A percentile compares a stretch with the other conserved stretches of the same genome.
Evolutionary conservation across 1,284 basidiomycete genomes (phyloP).

Genomic region (Microbotryum violaceum): DNA sequence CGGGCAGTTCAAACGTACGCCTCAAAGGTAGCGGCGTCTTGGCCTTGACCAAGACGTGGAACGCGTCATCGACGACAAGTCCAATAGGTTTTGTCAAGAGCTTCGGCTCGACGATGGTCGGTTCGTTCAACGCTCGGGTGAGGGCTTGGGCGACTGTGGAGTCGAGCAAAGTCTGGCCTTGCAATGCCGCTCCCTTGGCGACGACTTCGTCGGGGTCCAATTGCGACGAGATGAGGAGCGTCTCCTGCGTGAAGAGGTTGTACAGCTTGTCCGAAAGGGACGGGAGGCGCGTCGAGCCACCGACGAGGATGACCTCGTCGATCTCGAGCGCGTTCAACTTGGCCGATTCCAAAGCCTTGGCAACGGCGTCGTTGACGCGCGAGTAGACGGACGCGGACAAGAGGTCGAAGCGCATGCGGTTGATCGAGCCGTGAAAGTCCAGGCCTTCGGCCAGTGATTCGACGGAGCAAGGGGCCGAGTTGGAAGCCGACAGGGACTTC

Average conservation of each 20-base stretch:
- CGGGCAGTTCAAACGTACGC: slow-evolving; percentile 64
- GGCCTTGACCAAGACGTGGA: slow-evolving; percentile 40
- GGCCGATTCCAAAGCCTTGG: slow-evolving; percentile 55
- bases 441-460: slow-evolving; percentile 91
- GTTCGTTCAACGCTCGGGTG: slow-evolving; percentile 51
- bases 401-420: slow-evolving; percentile 88
- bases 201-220: slow-evolving; percentile 83
- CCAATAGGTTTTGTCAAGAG: slow-evolving; percentile 67
- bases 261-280: slow-evolving; percentile 70
- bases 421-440: slow-evolving; percentile 88
- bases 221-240: slow-evolving; percentile 49
- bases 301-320: slow-evolving; percentile 85
- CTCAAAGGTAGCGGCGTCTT: slow-evolving; percentile 48
- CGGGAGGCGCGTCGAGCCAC: slow-evolving; percentile 76
- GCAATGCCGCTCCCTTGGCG: slow-evolving; percentile 77
- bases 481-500: slow-evolving; percentile 79
- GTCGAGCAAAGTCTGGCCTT: slow-evolving; percentile 61
- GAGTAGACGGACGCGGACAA: slow-evolving; percentile 67
- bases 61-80: slow-evolving; percentile 55
- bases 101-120: slow-evolving; percentile 46
- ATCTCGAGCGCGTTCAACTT: slow-evolving; percentile 68
- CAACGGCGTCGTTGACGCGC: slow-evolving; percentile 57
- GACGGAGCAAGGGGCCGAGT: slow-evolving; percentile 79
- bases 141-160: slow-evolving; percentile 20
- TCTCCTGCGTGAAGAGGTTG: slow-evolving; percentile 61